A percentile compares a stretch with the other conserved stretches of the same genome.
These are phyloP conservation scores for Geranium rotundifolium DNA, from an alignment of 345 rosid genomes.

Conservation along the genomic window DNA sequence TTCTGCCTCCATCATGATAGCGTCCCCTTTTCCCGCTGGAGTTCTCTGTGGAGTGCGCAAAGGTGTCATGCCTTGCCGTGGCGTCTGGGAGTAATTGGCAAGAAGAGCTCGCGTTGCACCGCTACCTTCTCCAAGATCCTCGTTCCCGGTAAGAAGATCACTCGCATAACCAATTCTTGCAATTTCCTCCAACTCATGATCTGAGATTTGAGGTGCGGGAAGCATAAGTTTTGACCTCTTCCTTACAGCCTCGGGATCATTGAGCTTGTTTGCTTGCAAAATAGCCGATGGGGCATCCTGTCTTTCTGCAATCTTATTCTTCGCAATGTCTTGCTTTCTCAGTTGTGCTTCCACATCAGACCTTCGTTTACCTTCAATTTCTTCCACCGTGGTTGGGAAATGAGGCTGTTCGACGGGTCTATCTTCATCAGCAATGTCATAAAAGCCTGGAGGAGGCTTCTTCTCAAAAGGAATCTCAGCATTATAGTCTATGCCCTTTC, in stretches of 20 bases:
- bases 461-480: slow-evolving; percentile 97
- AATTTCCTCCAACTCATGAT: slow-evolving; percentile 87
- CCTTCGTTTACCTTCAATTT: slow-evolving; percentile 91
- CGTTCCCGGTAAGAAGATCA: slow-evolving; percentile 71
- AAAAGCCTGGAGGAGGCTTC: slow-evolving; percentile 90
- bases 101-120: slow-evolving; percentile 94
- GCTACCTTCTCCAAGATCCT: slow-evolving; percentile 82
- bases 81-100: slow-evolving; percentile 83
- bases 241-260: slow-evolving; percentile 94
- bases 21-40: slow-evolving; percentile 93
- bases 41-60: slow-evolving; percentile 91
- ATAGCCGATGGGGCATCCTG: slow-evolving; percentile 95
- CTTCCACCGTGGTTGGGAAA: slow-evolving; percentile 90
- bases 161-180: slow-evolving; percentile 98
- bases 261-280: slow-evolving; percentile 90
- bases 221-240: slow-evolving; percentile 94
- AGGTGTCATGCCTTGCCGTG: slow-evolving; percentile 81
- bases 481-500: slow-evolving; percentile 95
- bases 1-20: slow-evolving; percentile 99
- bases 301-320: slow-evolving; percentile 80
- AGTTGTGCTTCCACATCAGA: slow-evolving; percentile 76
- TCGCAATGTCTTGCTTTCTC: slow-evolving; percentile 78
- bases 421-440: slow-evolving; percentile 82
- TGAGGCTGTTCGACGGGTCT: slow-evolving; percentile 61
- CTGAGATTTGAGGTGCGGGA: slow-evolving; percentile 96